These are phyloP conservation scores for Achlya hypogyna DNA, from an alignment of 352 stramenopile species.

Conservation along the genomic window DNA sequence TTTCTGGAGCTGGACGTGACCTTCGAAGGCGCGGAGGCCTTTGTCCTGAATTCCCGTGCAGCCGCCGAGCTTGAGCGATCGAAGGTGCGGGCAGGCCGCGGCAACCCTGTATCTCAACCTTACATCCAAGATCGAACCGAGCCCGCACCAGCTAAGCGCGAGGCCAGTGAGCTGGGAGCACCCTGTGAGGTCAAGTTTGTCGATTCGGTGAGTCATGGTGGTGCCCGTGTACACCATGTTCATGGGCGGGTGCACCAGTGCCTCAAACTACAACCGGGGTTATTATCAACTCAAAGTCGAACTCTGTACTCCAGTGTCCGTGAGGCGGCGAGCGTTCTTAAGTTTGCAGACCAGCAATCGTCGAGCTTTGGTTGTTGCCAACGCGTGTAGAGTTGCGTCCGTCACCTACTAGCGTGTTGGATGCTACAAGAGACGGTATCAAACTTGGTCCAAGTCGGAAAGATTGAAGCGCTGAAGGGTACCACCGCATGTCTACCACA, in stretches of 20 bases:
- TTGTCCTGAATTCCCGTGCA: slow-evolving; percentile 52
- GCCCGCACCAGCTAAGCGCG: slow-evolving; percentile 1
- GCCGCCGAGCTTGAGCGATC: slow-evolving; percentile 31
- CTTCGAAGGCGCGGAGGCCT: slow-evolving; percentile 38
- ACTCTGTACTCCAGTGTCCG: neutral
- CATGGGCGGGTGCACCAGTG: slow-evolving; percentile 45
- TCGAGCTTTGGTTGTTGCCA: slow-evolving; percentile 8
- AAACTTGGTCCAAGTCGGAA: slow-evolving; percentile 33
- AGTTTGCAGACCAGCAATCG: neutral
- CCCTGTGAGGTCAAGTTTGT: slow-evolving; percentile 44
- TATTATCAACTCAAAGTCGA: neutral
- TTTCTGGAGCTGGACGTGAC: slow-evolving; percentile 38
- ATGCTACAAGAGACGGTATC: neutral
- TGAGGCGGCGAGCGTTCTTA: neutral
- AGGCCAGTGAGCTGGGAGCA: slow-evolving; percentile 43
- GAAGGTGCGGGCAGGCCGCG: slow-evolving; percentile 47
- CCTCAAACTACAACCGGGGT: slow-evolving; percentile 23
- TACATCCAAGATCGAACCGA: neutral
- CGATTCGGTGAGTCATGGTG: slow-evolving; percentile 36
- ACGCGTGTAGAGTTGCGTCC: neutral
- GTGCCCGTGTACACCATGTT: slow-evolving; percentile 49
- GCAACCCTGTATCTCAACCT: slow-evolving; percentile 51
- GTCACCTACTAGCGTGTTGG: neutral
- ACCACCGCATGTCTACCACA: slow-evolving; percentile 9
- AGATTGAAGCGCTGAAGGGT: slow-evolving; percentile 50